phyloP scores from a whole-genome alignment of 352 stramenopile species.

The Globisporangium mamillatum region DNA sequence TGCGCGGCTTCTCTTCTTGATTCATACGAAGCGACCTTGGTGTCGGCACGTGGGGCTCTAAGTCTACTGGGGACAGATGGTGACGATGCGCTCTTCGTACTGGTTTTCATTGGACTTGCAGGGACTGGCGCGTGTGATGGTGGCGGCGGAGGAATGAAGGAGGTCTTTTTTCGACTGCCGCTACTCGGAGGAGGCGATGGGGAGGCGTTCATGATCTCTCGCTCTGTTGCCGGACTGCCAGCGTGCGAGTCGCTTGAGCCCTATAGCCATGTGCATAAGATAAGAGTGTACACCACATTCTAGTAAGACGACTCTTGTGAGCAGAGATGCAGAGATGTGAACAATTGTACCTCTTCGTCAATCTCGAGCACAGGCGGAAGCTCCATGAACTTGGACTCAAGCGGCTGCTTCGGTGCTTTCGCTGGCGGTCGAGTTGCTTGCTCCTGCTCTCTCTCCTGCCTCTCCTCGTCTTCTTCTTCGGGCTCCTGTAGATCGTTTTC shows the following conservation, averaged over 20 bases:
- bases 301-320: background rate
- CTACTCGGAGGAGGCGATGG: background rate
- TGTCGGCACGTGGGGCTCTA: slow-evolving; percentile 18
- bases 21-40: slow-evolving; percentile 39
- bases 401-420: slow-evolving; percentile 19
- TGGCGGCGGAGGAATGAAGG: slow-evolving; percentile 1
- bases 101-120: slow-evolving; percentile 11
- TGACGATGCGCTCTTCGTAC: slow-evolving; percentile 25
- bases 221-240: slow-evolving; percentile 17
- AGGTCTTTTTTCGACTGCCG: background rate
- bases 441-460: slow-evolving; percentile 15
- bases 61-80: slow-evolving; percentile 23
- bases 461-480: slow-evolving; percentile 17
- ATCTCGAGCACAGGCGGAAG: slow-evolving; percentile 44
- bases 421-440: slow-evolving; percentile 13
- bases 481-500: slow-evolving; percentile 29
- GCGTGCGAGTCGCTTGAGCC: slow-evolving; percentile 21
- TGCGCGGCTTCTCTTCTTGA: slow-evolving; percentile 50
- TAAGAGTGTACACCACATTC: background rate
- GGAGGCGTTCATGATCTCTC: background rate
- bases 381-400: slow-evolving; percentile 42
- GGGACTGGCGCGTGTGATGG: slow-evolving; percentile 1
- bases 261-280: background rate
- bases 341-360: slow-evolving; percentile 34
- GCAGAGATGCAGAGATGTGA: background rate